A percentile compares a stretch with the other conserved stretches of the same genome.
phyloP scores from a whole-genome alignment of 352 stramenopile species.

The Globisporangium emineosum region DNA sequence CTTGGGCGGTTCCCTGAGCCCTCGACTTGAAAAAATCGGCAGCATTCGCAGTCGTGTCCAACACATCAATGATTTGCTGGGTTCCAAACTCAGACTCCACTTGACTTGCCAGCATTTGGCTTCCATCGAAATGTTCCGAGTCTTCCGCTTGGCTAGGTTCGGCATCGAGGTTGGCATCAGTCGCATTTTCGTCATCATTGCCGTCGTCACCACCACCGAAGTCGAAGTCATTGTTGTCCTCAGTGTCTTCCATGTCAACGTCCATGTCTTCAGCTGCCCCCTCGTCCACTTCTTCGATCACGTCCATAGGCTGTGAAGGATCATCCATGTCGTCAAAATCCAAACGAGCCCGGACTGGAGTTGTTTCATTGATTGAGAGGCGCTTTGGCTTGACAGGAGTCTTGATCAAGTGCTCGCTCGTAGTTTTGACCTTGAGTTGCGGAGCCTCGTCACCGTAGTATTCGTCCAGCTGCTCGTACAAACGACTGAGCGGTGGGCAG shows the following conservation, averaged over 20 bases:
- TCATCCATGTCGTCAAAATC: slow-evolving; percentile 21
- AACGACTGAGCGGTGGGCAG: slow-evolving; percentile 58
- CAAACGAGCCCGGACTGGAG: slow-evolving; percentile 14
- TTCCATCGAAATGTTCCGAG: slow-evolving; percentile 30
- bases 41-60: slow-evolving; percentile 31
- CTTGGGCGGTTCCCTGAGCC: slow-evolving; percentile 34
- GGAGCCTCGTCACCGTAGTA: slow-evolving; percentile 45
- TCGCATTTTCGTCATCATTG: slow-evolving; percentile 14
- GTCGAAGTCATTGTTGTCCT: slow-evolving; percentile 28
- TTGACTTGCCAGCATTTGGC: slow-evolving; percentile 9
- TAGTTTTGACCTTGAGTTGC: slow-evolving; percentile 54
- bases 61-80: background rate
- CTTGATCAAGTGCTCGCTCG: slow-evolving; percentile 55
- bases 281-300: slow-evolving; percentile 26
- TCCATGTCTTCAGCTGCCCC: slow-evolving; percentile 26
- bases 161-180: slow-evolving; percentile 9
- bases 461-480: slow-evolving; percentile 77
- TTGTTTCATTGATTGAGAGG: slow-evolving; percentile 3
- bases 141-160: slow-evolving; percentile 27
- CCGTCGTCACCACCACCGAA: slow-evolving; percentile 27
- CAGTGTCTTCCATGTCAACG: slow-evolving; percentile 36
- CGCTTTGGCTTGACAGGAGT: slow-evolving; percentile 41
- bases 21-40: slow-evolving; percentile 64
- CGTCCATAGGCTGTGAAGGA: slow-evolving; percentile 17
- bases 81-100: slow-evolving; percentile 7